Evolutionary conservation across 495 filamentous ascomycete genomes (phyloP).

Genomic region (Penicillium macrosclerotiorum): DNA sequence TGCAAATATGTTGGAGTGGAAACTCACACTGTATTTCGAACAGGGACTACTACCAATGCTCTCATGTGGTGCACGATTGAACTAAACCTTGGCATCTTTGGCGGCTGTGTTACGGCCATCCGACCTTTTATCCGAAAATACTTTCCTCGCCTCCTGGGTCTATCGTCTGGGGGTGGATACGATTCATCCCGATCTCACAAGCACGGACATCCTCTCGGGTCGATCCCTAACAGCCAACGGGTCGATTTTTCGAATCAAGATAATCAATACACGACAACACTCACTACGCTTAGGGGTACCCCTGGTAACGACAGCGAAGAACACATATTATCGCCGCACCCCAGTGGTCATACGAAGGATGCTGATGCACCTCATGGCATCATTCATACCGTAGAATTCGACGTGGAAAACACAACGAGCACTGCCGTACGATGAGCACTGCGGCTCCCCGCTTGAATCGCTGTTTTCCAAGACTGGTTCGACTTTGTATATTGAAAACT

Average conservation of each 20-base stretch:
- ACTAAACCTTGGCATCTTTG: constrained; percentile 34
- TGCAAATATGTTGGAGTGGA: neutral
- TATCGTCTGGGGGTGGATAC: constrained; percentile 18
- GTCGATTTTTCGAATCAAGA: constrained; percentile 19
- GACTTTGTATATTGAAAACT: too few species aligned
- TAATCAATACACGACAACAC: constrained; percentile 19
- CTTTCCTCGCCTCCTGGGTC: constrained; percentile 32
- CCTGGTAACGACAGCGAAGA: constrained; percentile 28
- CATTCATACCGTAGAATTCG: constrained; percentile 32
- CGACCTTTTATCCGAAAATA: constrained; percentile 33
- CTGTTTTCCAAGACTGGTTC: too few species aligned
- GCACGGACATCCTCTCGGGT: constrained; percentile 25
- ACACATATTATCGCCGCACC: constrained; percentile 18
- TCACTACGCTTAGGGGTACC: constrained; percentile 10
- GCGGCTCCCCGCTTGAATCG: neutral
- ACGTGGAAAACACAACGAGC: constrained; percentile 24
- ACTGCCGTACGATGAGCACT: neutral
- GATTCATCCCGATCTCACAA: constrained; percentile 18
- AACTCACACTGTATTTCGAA: neutral
- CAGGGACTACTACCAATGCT: constrained; percentile 29
- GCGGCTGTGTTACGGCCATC: constrained; percentile 35
- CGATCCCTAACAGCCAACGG: constrained; percentile 19
- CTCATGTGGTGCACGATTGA: constrained; percentile 35
- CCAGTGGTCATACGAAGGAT: constrained; percentile 8
- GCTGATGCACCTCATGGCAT: constrained; percentile 16